Evolutionary conservation across 352 stramenopile genomes (phyloP).

Genomic region (Globisporangium polare): DNA sequence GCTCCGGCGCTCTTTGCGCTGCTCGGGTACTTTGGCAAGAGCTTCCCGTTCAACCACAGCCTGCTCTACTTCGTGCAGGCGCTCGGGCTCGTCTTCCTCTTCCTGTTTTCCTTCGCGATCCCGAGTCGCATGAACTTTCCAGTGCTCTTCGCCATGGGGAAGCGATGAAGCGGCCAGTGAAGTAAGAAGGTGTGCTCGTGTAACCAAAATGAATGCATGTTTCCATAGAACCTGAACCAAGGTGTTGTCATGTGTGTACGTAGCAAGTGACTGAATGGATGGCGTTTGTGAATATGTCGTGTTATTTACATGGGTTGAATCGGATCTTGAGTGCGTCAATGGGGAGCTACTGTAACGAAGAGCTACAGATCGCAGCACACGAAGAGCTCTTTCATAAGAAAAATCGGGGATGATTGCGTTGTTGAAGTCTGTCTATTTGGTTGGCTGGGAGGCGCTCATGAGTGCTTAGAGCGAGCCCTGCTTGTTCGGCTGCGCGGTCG

Average conservation of each 20-base stretch:
- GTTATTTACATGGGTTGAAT: slow-evolving; percentile 16
- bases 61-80: slow-evolving; percentile 74
- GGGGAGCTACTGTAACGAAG: not conserved
- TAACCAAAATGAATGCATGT: slow-evolving; percentile 3
- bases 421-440: slow-evolving; percentile 7
- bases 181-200: not conserved
- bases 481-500: slow-evolving; percentile 36
- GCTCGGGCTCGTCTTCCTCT: slow-evolving; percentile 58
- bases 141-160: slow-evolving; percentile 75
- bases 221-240: not conserved
- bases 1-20: slow-evolving; percentile 63
- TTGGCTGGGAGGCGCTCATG: not conserved
- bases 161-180: slow-evolving; percentile 36
- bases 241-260: not conserved
- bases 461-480: slow-evolving; percentile 25
- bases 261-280: not conserved
- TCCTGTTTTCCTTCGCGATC: slow-evolving; percentile 76
- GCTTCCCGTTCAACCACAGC: slow-evolving; percentile 77
- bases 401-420: not conserved
- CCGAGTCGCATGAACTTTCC: slow-evolving; percentile 80
- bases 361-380: slow-evolving; percentile 1
- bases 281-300: not conserved
- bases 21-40: slow-evolving; percentile 69
- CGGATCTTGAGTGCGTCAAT: not conserved
- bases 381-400: slow-evolving; percentile 6